Evolutionary conservation across 2,329 filamentous ascomycete species (phyloP).

Genomic region (Cordyceps tenuipes): DNA sequence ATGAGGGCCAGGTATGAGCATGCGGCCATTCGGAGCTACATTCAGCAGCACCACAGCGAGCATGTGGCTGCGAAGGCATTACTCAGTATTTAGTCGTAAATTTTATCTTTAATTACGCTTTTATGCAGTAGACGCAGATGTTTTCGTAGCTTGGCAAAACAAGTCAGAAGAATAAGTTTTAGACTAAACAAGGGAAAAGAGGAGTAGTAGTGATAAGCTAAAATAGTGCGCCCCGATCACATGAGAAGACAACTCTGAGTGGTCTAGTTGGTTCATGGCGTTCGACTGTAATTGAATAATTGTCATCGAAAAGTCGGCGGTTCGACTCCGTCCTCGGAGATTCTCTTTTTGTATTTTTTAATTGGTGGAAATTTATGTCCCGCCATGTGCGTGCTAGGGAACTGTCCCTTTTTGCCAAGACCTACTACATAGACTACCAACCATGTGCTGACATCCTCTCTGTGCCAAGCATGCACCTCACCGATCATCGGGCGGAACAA

Average conservation of each 20-base stretch:
- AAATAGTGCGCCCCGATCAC: neutral
- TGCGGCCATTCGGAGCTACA: neutral
- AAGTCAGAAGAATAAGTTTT: too few species aligned
- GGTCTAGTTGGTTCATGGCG: slow-evolving; percentile 24
- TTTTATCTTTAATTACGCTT: neutral
- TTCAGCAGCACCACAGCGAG: neutral
- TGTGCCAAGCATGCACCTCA: too few species aligned
- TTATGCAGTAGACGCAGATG: too few species aligned
- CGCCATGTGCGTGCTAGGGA: too few species aligned
- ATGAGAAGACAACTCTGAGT: slow-evolving; percentile 16
- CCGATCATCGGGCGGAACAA: too few species aligned
- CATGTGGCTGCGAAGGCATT: too few species aligned
- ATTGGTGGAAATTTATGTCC: too few species aligned
- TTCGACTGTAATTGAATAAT: slow-evolving; percentile 20
- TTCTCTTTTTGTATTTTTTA: slow-evolving; percentile 14
- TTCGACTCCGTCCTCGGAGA: slow-evolving; percentile 23
- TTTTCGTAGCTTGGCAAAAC: too few species aligned
- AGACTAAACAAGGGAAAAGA: too few species aligned
- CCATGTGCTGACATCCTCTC: too few species aligned
- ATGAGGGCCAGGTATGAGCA: neutral
- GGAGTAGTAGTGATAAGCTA: neutral
- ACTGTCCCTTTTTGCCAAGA: too few species aligned
- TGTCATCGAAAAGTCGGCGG: slow-evolving; percentile 22
- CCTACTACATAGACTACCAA: too few species aligned
- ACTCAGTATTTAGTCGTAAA: neutral